A percentile compares a stretch with the other conserved stretches of the same genome.
phyloP scores from a whole-genome alignment of 257 asterid species.

The Plantago elongata region DNA sequence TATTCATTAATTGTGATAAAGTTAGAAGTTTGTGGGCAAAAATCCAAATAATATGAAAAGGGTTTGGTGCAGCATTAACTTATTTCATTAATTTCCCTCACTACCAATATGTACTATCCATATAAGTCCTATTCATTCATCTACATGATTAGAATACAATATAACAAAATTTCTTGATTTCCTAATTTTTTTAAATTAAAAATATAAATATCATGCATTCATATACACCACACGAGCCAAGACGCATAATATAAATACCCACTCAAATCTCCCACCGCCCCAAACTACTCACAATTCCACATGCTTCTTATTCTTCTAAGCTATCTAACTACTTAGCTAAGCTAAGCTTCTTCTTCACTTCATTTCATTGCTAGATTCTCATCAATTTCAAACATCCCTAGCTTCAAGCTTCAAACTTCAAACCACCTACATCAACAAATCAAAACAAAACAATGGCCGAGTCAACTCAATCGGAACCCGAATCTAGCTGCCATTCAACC shows the following conservation, averaged over 20 bases:
- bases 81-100: slow-evolving; percentile 9
- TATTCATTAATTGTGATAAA: too few species aligned
- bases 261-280: not conserved
- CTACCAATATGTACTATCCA: not conserved
- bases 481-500: slow-evolving; percentile 13
- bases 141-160: too few species aligned
- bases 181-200: too few species aligned
- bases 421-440: too few species aligned
- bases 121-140: too few species aligned
- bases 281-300: too few species aligned
- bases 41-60: not conserved
- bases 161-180: too few species aligned
- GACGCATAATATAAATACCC: slow-evolving; percentile 15
- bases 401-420: too few species aligned
- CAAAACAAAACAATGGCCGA: slow-evolving; percentile 32
- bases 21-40: too few species aligned
- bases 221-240: not conserved
- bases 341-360: not conserved
- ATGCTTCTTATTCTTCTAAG: too few species aligned
- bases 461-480: slow-evolving; percentile 26
- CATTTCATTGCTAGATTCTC: not conserved
- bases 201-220: slow-evolving; percentile 4
- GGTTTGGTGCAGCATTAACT: slow-evolving; percentile 15
- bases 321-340: too few species aligned
- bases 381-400: not conserved